Evolutionary conservation across 2,329 filamentous ascomycete species (phyloP), one percentile per base, ranked within the genome.

Genomic region (Lachnellula arida): DNA sequence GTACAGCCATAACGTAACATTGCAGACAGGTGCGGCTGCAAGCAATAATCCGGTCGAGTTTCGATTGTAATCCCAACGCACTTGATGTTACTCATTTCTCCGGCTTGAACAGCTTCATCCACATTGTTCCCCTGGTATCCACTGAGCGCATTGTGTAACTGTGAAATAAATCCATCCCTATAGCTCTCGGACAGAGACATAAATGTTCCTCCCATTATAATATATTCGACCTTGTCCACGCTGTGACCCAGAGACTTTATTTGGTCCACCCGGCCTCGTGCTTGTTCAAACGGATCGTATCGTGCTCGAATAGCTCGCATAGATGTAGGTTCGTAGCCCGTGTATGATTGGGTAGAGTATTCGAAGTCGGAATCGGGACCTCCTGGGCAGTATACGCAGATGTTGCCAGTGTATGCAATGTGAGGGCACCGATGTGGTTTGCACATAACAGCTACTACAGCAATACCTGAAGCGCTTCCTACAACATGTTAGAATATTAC

Each of bases 1-100:
- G 94, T 99, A 72, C 94, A 99, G 37, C 94, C 94, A 68, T 99
- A 99, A n/a, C 93, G 85, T 51, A 99, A 78, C 94, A 99, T 99
- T 66, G 89, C 89, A 28, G 90, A 92, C 34, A 99, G 78, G 72
- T 99, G 94, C n/a, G 91, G 89, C 65, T 96, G 92, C 56, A 97
- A 76, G 67, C 94, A 99, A 75, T 99, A 99, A 71, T 99, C 94
- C 0, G 94, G 94, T 35, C 94, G 80, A 3, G 94, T 99, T 75
- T 99, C 94, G 67, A 99, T 99, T 1, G 94, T 99, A 68, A 99
- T 97, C 53, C 94, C 94, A 12, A 99, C 94, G 67, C 94, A 99
- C 72, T 99, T 99, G 70, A 93, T 87, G 67, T 91, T 96, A 71
- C 91, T 96, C 88, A 96, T 94, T 74, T 96, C 91, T 51, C 92